Evolutionary conservation across 148 eudicot species (phyloP), one percentile per base, ranked within the genome.

Genomic region (Rhododendron ovatum): DNA sequence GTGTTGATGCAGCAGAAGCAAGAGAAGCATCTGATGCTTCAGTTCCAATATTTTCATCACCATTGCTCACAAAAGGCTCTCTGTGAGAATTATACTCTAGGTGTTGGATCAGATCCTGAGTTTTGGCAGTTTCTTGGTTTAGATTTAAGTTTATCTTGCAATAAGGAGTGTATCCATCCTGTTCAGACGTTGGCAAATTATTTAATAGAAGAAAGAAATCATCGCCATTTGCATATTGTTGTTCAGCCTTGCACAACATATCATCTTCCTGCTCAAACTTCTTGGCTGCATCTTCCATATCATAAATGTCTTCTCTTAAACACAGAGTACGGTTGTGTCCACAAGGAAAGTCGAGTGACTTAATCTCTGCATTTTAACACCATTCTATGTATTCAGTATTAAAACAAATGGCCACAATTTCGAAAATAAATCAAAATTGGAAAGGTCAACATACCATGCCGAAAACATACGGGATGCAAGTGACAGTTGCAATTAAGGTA

Each of bases 391-490:
- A 45, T 73, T 65, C 28, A 33, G 50, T 26, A 35, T 20, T 3
- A 81, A 81, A 55, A 55, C 48, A 81, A 20, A 55, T 20, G 3
- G 26, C 28, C 48, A 1, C 20, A 12, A 65, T n/a, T 20, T 65
- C 11, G 30, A 65, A n/a, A 24, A 33, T 20, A 18, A 30, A 33
- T 55, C 41, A 81, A 41, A 81, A 33, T 2, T 33, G 33, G 61
- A 28, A 3, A n/a, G n/a, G 7, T 30, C 59, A 75, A 48, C 88
- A 89, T 94, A 97, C 99, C 98, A 90, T 97, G 99, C 75, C 96
- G 95, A 86, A 97, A 92, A 90, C 99, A 97, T 53, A 94, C 88
- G 82, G 95, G 93, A 89, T 97, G 99, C 85, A 85, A 85, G 87
- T 82, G 91, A 88, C 99, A 97, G 83, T 91, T 92, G 91, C 99